phyloP scores from a whole-genome alignment of 768 basidiomycete genomes.

The Boletus sp. region DNA sequence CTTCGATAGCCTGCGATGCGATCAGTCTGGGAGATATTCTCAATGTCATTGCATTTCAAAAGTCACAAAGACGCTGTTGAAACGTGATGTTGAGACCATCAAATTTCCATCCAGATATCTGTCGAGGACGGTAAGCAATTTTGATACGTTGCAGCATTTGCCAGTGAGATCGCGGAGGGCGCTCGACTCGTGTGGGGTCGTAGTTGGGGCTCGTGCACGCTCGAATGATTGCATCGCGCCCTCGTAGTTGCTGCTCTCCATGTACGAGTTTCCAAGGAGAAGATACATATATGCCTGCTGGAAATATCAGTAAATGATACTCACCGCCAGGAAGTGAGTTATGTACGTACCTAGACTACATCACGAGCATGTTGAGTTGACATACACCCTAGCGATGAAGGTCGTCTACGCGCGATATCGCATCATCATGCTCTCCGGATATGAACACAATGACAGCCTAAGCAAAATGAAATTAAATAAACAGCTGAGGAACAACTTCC shows the following conservation, averaged over 20 bases:
- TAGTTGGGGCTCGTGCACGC: background rate
- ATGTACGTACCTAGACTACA: background rate
- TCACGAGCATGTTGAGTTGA: background rate
- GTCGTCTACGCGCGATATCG: constrained; percentile 1
- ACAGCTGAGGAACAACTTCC: too few relatives aligned
- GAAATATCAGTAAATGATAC: background rate
- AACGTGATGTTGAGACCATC: background rate
- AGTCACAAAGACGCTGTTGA: background rate
- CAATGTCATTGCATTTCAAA: too few relatives aligned
- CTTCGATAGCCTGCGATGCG: too few relatives aligned
- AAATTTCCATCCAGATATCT: constrained; percentile 9
- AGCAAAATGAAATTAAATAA: background rate
- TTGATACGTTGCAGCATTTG: background rate
- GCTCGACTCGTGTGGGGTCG: background rate
- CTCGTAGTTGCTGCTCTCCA: background rate
- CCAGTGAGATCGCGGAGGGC: background rate
- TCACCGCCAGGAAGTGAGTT: too few relatives aligned
- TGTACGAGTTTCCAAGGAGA: background rate
- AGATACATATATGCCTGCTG: constrained; percentile 9
- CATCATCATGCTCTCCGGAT: background rate
- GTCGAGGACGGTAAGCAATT: too few relatives aligned
- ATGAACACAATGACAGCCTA: constrained; percentile 3
- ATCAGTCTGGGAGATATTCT: too few relatives aligned
- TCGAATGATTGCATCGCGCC: background rate
- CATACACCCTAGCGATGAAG: background rate